phyloP scores from a whole-genome alignment of 306 rosid species.

The Cicer yamashitae region DNA sequence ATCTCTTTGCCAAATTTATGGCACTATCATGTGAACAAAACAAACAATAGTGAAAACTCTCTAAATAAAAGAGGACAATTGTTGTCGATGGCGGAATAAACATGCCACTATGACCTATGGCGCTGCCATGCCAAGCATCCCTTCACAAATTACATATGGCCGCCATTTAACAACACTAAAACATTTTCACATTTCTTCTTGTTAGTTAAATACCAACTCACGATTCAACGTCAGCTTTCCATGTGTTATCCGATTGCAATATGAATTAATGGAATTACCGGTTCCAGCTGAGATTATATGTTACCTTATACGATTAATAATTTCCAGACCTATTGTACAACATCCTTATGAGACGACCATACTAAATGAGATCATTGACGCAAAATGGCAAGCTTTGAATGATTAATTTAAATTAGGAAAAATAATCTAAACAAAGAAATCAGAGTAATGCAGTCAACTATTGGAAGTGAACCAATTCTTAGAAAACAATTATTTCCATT shows the following conservation, averaged over 20 bases:
- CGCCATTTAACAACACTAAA: no score
- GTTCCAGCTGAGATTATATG: no score
- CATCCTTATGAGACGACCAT: conserved; percentile 15
- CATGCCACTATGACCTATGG: no score
- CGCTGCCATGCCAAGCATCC: no score
- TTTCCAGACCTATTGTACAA: not conserved
- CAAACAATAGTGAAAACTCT: conserved; percentile 20
- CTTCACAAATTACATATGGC: no score
- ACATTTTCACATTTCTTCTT: not conserved
- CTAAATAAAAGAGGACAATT: conserved; percentile 2
- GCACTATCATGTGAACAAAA: conserved; percentile 5
- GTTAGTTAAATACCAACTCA: conserved; percentile 23
- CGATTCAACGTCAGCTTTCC: not conserved
- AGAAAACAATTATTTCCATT: conserved; percentile 13
- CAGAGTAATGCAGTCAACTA: conserved; percentile 31
- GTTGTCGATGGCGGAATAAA: no score
- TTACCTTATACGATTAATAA: no score
- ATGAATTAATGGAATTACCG: no score
- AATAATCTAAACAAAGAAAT: conserved; percentile 14
- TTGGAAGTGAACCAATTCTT: conserved; percentile 13
- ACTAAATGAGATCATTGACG: conserved; percentile 10
- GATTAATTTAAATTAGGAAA: conserved; percentile 25
- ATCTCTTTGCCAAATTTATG: not conserved
- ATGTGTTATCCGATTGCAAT: no score
- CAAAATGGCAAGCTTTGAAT: conserved; percentile 12